phyloP scores from a whole-genome alignment of 2,329 filamentous ascomycete species.

The Diaporthe sp. region DNA sequence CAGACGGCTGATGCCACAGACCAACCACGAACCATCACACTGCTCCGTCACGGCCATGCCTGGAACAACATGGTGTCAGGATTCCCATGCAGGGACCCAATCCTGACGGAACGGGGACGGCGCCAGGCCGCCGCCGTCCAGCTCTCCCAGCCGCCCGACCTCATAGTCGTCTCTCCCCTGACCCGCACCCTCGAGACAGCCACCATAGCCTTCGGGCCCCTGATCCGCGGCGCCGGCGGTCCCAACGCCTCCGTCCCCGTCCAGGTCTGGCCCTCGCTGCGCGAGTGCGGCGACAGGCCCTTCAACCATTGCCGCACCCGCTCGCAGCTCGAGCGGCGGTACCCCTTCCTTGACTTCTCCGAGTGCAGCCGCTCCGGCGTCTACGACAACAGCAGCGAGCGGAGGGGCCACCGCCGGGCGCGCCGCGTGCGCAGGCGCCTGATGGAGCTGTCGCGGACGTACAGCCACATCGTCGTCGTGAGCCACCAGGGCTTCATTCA shows the following conservation, averaged over 20 bases:
- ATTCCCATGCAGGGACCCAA: conserved; percentile 38
- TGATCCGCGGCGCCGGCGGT: conserved; percentile 12
- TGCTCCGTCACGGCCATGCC: conserved; percentile 40
- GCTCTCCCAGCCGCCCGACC: conserved; percentile 34
- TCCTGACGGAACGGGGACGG: conserved; percentile 33
- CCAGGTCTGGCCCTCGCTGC: conserved; percentile 37
- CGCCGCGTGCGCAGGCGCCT: conserved; percentile 37
- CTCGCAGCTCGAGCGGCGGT: conserved; percentile 34
- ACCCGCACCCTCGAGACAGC: conserved; percentile 37
- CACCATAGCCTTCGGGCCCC: conserved; percentile 26
- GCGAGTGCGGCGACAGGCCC: conserved; percentile 38
- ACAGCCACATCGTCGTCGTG: conserved; percentile 39
- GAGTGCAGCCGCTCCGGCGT: conserved; percentile 36
- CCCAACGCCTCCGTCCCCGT: conserved; percentile 25
- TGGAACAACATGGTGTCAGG: conserved; percentile 41
- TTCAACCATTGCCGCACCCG: conserved; percentile 35
- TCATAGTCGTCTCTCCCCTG: conserved; percentile 39
- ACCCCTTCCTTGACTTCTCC: conserved; percentile 37
- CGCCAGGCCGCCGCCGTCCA: conserved; percentile 28
- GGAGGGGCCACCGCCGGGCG: conserved; percentile 32
- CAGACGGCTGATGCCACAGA: conserved; percentile 14
- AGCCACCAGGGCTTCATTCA: conserved; percentile 39
- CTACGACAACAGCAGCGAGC: conserved; percentile 36
- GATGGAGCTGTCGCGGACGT: conserved; percentile 32
- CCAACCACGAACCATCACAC: conserved; percentile 31